Percentiles rank a stretch among this genome's conserved stretches.
Evolutionary conservation across 1,139 yeast species (phyloP).

Genomic region (Blastobotrys niveus): DNA sequence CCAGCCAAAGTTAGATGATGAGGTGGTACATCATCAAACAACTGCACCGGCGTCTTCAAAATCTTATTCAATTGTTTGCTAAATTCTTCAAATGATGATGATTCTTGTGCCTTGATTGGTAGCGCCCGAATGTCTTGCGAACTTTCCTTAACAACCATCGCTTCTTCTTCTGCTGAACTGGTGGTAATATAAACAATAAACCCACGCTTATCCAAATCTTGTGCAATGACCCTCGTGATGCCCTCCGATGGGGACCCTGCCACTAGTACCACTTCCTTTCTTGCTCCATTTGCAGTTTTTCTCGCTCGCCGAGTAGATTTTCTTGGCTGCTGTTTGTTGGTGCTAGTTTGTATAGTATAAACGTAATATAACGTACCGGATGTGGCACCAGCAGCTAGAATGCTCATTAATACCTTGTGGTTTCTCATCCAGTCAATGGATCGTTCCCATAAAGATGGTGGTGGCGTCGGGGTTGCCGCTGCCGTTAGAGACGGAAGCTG

Average conservation of each 20-base stretch:
- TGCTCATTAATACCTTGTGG: conserved; percentile 26
- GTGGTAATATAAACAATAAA: conserved; percentile 75
- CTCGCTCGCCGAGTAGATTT: conserved; percentile 49
- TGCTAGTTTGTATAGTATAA: conserved; percentile 20
- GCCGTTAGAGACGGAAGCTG: conserved; percentile 1
- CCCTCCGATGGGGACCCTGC: conserved; percentile 79
- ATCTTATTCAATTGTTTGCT: conserved; percentile 39
- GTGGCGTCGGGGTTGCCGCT: conserved; percentile 27
- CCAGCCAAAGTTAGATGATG: conserved; percentile 52
- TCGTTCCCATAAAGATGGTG: conserved; percentile 22
- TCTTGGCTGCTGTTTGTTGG: conserved; percentile 15
- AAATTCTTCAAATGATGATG: conserved; percentile 33
- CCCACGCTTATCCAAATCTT: conserved; percentile 72
- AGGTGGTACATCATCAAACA: conserved; percentile 49
- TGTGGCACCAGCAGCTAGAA: conserved; percentile 24
- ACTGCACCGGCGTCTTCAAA: conserved; percentile 39
- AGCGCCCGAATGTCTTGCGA: conserved; percentile 51
- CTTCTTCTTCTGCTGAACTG: conserved; percentile 56
- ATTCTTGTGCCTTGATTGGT: conserved; percentile 45
- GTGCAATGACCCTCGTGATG: conserved; percentile 59
- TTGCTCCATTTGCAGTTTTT: conserved; percentile 60
- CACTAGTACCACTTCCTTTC: conserved; percentile 66
- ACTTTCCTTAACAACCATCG: conserved; percentile 50
- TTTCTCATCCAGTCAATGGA: conserved; percentile 28
- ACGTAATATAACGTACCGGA: conserved; percentile 20